Conservation (phyloP, 2,329 filamentous ascomycete species). For the Alternaria triticimaculans region DNA sequence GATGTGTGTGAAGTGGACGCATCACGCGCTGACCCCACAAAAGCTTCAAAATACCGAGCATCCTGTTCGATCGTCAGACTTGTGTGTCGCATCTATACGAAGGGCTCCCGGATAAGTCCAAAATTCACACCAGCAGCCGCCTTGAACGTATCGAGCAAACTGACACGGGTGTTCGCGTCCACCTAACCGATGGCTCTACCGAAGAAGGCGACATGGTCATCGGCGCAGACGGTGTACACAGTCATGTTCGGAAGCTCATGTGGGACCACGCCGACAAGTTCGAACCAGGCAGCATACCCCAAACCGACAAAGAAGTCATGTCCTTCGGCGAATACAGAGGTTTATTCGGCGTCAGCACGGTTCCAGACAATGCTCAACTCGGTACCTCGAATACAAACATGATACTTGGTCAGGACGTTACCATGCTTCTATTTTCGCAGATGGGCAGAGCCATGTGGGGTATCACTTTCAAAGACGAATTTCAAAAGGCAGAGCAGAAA, state of each 20-base stretch:
- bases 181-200: constrained; percentile 21
- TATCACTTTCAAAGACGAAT: constrained; percentile 16
- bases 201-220: constrained; percentile 31
- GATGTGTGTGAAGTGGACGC: background rate
- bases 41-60: constrained; percentile 11
- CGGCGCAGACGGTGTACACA: constrained; percentile 35
- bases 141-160: constrained; percentile 24
- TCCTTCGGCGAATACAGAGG: constrained; percentile 19
- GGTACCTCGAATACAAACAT: constrained; percentile 31
- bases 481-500: constrained; percentile 9
- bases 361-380: constrained; percentile 26
- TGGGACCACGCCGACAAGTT: constrained; percentile 24
- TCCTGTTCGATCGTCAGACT: constrained; percentile 26
- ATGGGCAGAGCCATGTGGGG: constrained; percentile 16
- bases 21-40: background rate
- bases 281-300: constrained; percentile 10
- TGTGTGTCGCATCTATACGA: constrained; percentile 28
- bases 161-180: constrained; percentile 18
- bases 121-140: constrained; percentile 16
- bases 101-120: constrained; percentile 25
- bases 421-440: constrained; percentile 37
- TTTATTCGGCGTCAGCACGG: constrained; percentile 21
- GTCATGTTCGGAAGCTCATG: constrained; percentile 27
- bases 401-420: constrained; percentile 27
- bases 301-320: constrained; percentile 16